These are phyloP conservation scores for Yarrowia sp. DNA, from an alignment of 805 yeast genomes.

Conservation along the genomic window DNA sequence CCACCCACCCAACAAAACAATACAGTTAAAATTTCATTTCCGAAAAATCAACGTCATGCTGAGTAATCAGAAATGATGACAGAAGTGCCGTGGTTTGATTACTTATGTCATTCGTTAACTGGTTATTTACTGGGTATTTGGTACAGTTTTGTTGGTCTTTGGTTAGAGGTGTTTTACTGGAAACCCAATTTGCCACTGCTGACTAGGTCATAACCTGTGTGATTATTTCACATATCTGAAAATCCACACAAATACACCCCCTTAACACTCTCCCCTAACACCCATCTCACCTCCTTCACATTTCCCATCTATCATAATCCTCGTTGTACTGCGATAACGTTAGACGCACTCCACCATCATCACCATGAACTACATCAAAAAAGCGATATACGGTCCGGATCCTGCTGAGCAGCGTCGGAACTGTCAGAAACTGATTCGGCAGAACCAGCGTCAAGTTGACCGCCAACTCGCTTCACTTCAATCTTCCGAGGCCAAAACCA, in stretches of 20 bases:
- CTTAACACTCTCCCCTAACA: too few relatives aligned
- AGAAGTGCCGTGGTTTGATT: too few relatives aligned
- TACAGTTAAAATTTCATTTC: background rate
- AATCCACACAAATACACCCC: too few relatives aligned
- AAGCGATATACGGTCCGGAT: constrained; percentile 94
- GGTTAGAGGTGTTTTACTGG: too few relatives aligned
- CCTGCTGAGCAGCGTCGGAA: constrained; percentile 79
- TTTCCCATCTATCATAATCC: too few relatives aligned
- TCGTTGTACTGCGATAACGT: constrained; percentile 20
- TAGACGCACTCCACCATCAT: background rate
- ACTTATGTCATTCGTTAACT: too few relatives aligned
- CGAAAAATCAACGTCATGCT: background rate
- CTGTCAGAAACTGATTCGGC: constrained; percentile 75
- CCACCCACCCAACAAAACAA: background rate
- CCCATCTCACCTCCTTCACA: too few relatives aligned
- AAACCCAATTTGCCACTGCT: background rate
- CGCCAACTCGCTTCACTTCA: constrained; percentile 64
- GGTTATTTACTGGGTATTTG: too few relatives aligned
- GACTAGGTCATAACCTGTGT: background rate
- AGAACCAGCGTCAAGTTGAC: constrained; percentile 81
- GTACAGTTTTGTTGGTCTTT: too few relatives aligned
- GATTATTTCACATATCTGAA: background rate
- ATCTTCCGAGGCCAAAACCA: constrained; percentile 70
- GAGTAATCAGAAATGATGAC: too few relatives aligned
- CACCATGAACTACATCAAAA: constrained; percentile 76